Percentiles rank a stretch among this genome's conserved stretches.
Evolutionary conservation across 2,329 filamentous ascomycete genomes (phyloP).

Genomic region (Cordyceps cateniannulata): DNA sequence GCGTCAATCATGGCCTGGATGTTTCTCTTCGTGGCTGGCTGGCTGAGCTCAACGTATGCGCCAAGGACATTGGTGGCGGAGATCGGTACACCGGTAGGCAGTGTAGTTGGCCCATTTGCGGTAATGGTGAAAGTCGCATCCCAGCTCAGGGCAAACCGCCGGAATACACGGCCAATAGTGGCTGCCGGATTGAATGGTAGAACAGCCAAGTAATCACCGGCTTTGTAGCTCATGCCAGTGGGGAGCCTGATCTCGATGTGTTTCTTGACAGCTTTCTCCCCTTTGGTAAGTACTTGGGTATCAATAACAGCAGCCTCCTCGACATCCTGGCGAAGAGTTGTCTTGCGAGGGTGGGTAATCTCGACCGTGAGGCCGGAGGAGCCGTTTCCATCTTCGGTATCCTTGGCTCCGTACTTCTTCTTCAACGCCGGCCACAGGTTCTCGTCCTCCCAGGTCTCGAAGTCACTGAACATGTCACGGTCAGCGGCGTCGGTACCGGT

Average conservation of each 20-base stretch:
- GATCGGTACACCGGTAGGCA: slow-evolving; percentile 51
- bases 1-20: slow-evolving; percentile 40
- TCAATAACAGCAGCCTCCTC: slow-evolving; percentile 53
- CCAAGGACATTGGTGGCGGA: slow-evolving; percentile 58
- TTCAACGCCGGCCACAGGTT: slow-evolving; percentile 44
- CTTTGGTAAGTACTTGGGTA: slow-evolving; percentile 42
- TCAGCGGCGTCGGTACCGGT: slow-evolving; percentile 55
- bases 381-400: slow-evolving; percentile 9
- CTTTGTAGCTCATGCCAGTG: slow-evolving; percentile 56
- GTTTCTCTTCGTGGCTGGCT: slow-evolving; percentile 62
- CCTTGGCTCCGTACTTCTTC: slow-evolving; percentile 34
- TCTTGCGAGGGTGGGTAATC: slow-evolving; percentile 47
- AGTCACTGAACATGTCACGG: slow-evolving; percentile 60
- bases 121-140: slow-evolving; percentile 60
- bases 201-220: slow-evolving; percentile 71
- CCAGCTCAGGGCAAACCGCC: slow-evolving; percentile 60
- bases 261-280: slow-evolving; percentile 49
- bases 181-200: slow-evolving; percentile 62
- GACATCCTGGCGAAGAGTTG: slow-evolving; percentile 56
- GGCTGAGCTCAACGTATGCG: slow-evolving; percentile 66
- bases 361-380: slow-evolving; percentile 34
- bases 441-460: slow-evolving; percentile 62
- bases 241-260: slow-evolving; percentile 64
- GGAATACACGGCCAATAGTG: slow-evolving; percentile 57
- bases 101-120: slow-evolving; percentile 41